Evolutionary conservation across 176 grass and related monocot species (phyloP), one percentile per base, ranked within the genome.

Genomic region (Cenchrus americanus): DNA sequence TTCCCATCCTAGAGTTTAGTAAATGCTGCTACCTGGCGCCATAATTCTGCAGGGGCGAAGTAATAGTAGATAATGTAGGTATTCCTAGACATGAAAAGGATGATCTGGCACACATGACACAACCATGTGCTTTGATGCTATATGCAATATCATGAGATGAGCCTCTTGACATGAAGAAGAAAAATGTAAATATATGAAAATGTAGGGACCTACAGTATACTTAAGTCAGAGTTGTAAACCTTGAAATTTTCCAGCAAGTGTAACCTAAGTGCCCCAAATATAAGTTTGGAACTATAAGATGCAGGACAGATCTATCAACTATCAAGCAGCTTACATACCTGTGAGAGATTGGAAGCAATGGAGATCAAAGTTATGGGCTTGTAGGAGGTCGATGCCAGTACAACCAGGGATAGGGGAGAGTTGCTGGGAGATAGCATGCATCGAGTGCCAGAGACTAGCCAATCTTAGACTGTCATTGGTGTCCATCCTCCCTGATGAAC

Each of bases 371-470:
- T 92, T 99, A 74, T 99, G 80, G 15, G 96, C 96, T 17, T 90
- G 89, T 22, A 99, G 81, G 46, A 96, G 90, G 51, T 99, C 91
- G 9, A 96, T 96, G 70, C 96, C 96, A 24, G 58, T 87, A 68
- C 96, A 99, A 19, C 96, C 96, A 21, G 14, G 69, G 46, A 54
- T 85, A 73, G 93, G 96, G 21, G 96, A 99, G 4, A 99, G 87
- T 78, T 96, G 96, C 88, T 99, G 96, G 44, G 96, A 94, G 83
- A 99, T 99, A 34, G 96, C 96, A 14, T 96, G 91, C 96, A 99
- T 99, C 1, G 93, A 99, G 71, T 99, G 96, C 93, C 93, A 99
- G 69, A 99, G 89, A 90, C 93, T 95, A 69, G 96, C 96, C 42
- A 99, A 73, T 19, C 96, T 88, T 73, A 96, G 75, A 73, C 93